Percentiles rank a stretch among this genome's conserved stretches.
These are phyloP conservation scores for Bertia moriformis DNA, from an alignment of 2,329 filamentous ascomycete species.

Conservation along the genomic window DNA sequence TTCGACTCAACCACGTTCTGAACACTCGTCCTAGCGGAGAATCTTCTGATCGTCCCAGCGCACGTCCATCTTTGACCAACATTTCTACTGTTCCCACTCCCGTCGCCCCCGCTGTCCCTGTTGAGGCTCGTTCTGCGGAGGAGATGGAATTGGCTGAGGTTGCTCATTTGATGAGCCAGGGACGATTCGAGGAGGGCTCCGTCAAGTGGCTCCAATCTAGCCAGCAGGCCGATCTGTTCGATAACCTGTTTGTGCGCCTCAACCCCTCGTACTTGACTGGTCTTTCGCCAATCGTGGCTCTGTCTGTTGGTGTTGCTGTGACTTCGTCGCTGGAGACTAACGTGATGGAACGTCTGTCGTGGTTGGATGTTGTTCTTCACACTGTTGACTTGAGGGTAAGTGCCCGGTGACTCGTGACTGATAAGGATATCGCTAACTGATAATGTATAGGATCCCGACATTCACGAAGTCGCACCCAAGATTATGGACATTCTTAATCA, in stretches of 20 bases:
- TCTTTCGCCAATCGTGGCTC: slow-evolving; percentile 38
- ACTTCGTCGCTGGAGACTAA: slow-evolving; percentile 38
- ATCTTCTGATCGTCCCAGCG: slow-evolving; percentile 11
- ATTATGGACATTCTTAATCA: slow-evolving; percentile 44
- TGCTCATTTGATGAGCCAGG: slow-evolving; percentile 18
- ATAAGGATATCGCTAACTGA: not conserved
- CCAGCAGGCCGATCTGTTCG: slow-evolving; percentile 43
- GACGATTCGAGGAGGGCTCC: slow-evolving; percentile 24
- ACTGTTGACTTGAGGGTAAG: slow-evolving; percentile 36
- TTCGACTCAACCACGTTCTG: slow-evolving; percentile 37
- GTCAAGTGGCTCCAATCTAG: slow-evolving; percentile 46
- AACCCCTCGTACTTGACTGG: slow-evolving; percentile 38
- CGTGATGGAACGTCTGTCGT: slow-evolving; percentile 35
- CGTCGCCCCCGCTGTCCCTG: not conserved
- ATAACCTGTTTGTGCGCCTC: slow-evolving; percentile 41
- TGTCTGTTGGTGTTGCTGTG: slow-evolving; percentile 49
- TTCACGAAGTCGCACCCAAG: slow-evolving; percentile 37
- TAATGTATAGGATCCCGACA: slow-evolving; percentile 35
- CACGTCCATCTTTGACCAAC: too few relatives aligned
- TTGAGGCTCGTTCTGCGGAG: slow-evolving; percentile 7
- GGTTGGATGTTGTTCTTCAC: slow-evolving; percentile 39
- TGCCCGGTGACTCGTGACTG: slow-evolving; percentile 3
- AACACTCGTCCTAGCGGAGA: slow-evolving; percentile 12
- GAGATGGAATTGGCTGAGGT: slow-evolving; percentile 24
- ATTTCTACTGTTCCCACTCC: not conserved